These are phyloP conservation scores for Lantana camara DNA, from an alignment of 257 asterid genomes.

Conservation along the genomic window DNA sequence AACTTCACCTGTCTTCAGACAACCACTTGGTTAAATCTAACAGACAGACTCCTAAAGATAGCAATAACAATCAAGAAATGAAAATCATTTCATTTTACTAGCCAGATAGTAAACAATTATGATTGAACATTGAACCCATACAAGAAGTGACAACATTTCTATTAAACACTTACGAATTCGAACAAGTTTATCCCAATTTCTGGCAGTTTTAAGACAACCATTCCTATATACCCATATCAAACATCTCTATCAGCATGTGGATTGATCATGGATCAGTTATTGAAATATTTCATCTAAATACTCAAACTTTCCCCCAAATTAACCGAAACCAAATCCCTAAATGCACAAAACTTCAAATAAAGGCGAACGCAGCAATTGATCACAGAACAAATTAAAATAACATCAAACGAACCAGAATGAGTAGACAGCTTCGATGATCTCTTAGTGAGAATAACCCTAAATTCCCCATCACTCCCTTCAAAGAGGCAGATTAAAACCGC, in stretches of 20 bases:
- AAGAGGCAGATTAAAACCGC: constrained; percentile 91
- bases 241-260: no score
- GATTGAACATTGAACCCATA: background rate
- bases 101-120: background rate
- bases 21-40: constrained; percentile 2
- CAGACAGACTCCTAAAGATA: background rate
- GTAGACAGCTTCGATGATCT: constrained; percentile 84
- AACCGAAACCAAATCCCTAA: constrained; percentile 26
- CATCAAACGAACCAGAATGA: constrained; percentile 76
- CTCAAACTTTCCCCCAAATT: constrained; percentile 3
- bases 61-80: background rate
- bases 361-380: background rate
- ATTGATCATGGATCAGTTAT: no score
- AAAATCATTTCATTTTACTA: background rate
- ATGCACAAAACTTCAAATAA: background rate
- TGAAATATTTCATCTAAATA: no score
- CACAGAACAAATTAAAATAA: background rate
- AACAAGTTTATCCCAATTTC: background rate
- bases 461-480: constrained; percentile 80
- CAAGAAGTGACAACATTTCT: no score
- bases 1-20: constrained; percentile 73
- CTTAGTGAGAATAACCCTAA: constrained; percentile 85
- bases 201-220: background rate
- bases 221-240: background rate
- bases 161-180: background rate